Percentiles rank a stretch among this genome's conserved stretches.
phyloP scores from a whole-genome alignment of 2,329 filamentous ascomycete species.

The Dothistroma septosporum region DNA sequence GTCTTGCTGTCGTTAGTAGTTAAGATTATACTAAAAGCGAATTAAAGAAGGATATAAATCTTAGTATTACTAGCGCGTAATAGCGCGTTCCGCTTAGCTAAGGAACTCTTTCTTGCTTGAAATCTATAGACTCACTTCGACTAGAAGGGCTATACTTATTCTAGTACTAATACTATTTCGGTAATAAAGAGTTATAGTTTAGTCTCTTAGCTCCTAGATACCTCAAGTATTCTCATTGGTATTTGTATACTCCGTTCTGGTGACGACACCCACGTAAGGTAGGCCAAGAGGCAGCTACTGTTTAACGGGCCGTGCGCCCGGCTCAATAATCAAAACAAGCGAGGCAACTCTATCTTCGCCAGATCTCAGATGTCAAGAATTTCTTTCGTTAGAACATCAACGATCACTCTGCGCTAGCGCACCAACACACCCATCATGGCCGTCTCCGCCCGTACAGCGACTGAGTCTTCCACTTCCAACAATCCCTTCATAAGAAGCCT shows the following conservation, averaged over 20 bases:
- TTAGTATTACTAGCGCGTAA: not conserved
- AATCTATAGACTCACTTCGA: not conserved
- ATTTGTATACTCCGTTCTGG: not conserved
- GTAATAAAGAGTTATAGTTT: not conserved
- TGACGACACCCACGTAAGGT: not conserved
- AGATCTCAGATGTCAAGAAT: not conserved
- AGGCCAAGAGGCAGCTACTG: not conserved
- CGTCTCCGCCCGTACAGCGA: conserved; percentile 11
- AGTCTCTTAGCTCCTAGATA: not conserved
- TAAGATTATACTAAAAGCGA: conserved; percentile 2
- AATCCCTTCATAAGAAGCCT: conserved; percentile 72
- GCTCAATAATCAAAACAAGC: not conserved
- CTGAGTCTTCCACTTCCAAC: conserved; percentile 13
- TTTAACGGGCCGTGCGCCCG: not conserved
- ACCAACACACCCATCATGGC: conserved; percentile 14
- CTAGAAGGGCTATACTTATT: not conserved
- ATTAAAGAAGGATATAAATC: not conserved
- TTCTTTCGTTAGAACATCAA: not conserved
- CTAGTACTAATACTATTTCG: not conserved
- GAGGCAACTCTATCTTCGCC: not conserved
- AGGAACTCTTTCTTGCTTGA: not conserved
- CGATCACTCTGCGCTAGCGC: not conserved
- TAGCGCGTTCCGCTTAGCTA: conserved; percentile 1
- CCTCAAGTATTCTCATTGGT: not conserved
- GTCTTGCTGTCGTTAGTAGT: not conserved